Evolutionary conservation across 495 filamentous ascomycete species (phyloP).

Genomic region (Pyrenopolyporus hunteri): DNA sequence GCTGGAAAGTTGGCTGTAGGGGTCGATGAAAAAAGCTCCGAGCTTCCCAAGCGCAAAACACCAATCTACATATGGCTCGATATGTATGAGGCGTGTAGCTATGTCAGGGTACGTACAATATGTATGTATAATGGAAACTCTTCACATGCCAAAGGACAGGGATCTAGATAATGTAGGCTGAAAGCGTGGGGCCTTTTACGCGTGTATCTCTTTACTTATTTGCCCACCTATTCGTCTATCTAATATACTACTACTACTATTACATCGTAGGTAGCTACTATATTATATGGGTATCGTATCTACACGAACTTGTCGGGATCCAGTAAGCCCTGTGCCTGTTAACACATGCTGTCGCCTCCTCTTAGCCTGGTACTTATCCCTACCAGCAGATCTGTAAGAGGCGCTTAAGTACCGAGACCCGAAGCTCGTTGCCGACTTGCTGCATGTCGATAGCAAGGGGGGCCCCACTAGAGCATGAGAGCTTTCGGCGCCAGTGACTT

Average conservation of each 20-base stretch:
- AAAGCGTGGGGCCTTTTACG: neutral
- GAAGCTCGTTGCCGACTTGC: conserved; percentile 1
- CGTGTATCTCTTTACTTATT: neutral
- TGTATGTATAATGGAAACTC: conserved; percentile 1
- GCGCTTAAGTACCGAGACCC: conserved; percentile 19
- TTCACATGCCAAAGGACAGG: conserved; percentile 41
- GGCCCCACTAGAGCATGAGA: conserved; percentile 9
- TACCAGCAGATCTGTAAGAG: conserved; percentile 19
- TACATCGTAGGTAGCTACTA: no score
- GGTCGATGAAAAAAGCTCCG: conserved; percentile 13
- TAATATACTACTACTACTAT: no score
- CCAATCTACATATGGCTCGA: no score
- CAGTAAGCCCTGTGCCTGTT: conserved; percentile 7
- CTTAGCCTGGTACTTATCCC: conserved; percentile 3
- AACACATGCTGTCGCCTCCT: conserved; percentile 21
- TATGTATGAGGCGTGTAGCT: neutral
- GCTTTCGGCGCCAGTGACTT: conserved; percentile 21
- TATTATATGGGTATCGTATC: no score
- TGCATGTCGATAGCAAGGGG: conserved; percentile 11
- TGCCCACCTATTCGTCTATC: no score
- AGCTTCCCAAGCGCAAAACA: no score
- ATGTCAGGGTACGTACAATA: neutral
- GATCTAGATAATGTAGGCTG: conserved; percentile 15
- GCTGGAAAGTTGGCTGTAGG: neutral
- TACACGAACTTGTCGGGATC: no score